A percentile compares a stretch with the other conserved stretches of the same genome.
Conservation (phyloP, 805 yeast genomes). For the Starmera pachycereana region DNA sequence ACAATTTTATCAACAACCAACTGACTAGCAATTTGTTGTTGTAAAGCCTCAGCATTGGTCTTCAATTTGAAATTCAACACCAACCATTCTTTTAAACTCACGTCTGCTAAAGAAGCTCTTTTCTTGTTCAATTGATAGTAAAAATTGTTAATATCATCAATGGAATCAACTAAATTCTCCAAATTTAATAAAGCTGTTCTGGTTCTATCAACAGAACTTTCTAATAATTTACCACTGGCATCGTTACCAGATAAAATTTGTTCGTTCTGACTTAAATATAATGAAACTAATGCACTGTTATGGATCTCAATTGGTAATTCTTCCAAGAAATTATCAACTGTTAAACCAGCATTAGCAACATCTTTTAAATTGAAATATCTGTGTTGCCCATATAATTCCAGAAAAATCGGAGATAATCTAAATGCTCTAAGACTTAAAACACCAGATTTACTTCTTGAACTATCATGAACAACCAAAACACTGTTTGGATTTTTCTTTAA, state of each 20-base stretch:
- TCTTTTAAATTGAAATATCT: slow-evolving; percentile 60
- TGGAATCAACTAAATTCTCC: slow-evolving; percentile 15
- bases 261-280: slow-evolving; percentile 31
- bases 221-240: slow-evolving; percentile 11
- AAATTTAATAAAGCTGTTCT: slow-evolving; percentile 11
- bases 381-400: slow-evolving; percentile 37
- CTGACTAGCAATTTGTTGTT: slow-evolving; percentile 14
- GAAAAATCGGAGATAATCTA: slow-evolving; percentile 53
- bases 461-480: slow-evolving; percentile 58
- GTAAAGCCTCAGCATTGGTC: slow-evolving; percentile 17
- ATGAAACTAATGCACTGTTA: slow-evolving; percentile 57
- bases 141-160: slow-evolving; percentile 16
- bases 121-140: slow-evolving; percentile 17
- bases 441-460: slow-evolving; percentile 55
- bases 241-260: slow-evolving; percentile 4
- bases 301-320: slow-evolving; percentile 59
- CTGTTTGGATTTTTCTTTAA: slow-evolving; percentile 37
- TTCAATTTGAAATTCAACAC: slow-evolving; percentile 20
- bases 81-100: slow-evolving; percentile 18
- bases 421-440: slow-evolving; percentile 55
- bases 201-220: slow-evolving; percentile 9
- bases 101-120: slow-evolving; percentile 7
- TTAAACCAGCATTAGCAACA: slow-evolving; percentile 41
- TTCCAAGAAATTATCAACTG: slow-evolving; percentile 56
- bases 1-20: slow-evolving; percentile 11